phyloP scores from a whole-genome alignment of 805 yeast genomes.

The Candida tibetensis region DNA sequence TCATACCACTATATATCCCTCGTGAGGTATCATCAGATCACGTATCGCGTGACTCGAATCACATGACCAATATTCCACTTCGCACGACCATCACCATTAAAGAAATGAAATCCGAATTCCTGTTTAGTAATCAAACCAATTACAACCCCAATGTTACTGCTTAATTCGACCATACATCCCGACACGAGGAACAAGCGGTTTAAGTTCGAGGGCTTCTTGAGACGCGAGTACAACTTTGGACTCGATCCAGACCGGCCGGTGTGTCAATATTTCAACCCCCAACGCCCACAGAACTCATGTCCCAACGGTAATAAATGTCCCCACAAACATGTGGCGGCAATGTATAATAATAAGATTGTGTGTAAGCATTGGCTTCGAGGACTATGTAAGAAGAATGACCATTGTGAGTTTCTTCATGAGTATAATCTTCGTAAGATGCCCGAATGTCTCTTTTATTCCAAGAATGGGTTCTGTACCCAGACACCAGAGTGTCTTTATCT shows the following conservation, averaged over 20 bases:
- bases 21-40: too few relatives aligned
- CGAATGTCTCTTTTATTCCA: slow-evolving; percentile 84
- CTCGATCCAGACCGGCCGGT: slow-evolving; percentile 87
- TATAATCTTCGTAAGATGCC: slow-evolving; percentile 94
- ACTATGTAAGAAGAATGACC: slow-evolving; percentile 91
- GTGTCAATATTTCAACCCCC: slow-evolving; percentile 65
- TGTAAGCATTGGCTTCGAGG: slow-evolving; percentile 99
- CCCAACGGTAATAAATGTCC: slow-evolving; percentile 87
- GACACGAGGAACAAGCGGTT: slow-evolving; percentile 37
- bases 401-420: slow-evolving; percentile 95
- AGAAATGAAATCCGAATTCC: too few relatives aligned
- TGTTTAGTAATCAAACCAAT: not conserved
- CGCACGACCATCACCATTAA: too few relatives aligned
- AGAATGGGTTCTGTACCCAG: slow-evolving; percentile 85
- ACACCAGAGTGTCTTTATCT: slow-evolving; percentile 90
- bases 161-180: slow-evolving; percentile 41
- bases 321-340: slow-evolving; percentile 70
- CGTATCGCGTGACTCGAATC: too few relatives aligned
- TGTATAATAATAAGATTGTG: slow-evolving; percentile 61
- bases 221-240: slow-evolving; percentile 77
- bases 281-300: slow-evolving; percentile 58
- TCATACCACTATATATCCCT: too few relatives aligned
- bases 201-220: slow-evolving; percentile 79
- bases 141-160: slow-evolving; percentile 29
- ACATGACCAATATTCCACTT: too few relatives aligned